Evolutionary conservation across 2,329 filamentous ascomycete species (phyloP).

Genomic region (Parascedosporium putredinis): DNA sequence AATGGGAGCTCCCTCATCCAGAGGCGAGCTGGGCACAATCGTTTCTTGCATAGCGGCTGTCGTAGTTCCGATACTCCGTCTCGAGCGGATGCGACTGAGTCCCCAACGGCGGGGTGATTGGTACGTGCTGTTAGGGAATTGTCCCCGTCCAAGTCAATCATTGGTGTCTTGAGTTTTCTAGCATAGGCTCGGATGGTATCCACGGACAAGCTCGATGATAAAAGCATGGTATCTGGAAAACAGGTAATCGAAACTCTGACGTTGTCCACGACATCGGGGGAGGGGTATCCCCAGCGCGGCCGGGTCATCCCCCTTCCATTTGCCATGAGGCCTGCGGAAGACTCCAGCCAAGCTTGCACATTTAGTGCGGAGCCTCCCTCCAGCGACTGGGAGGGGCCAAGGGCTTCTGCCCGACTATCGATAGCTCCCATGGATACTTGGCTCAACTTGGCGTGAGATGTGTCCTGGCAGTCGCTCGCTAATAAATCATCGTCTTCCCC

Average conservation of each 20-base stretch:
- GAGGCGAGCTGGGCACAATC: neutral
- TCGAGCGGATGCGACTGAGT: slow-evolving; percentile 7
- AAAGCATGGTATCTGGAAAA: slow-evolving; percentile 50
- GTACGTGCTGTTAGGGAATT: neutral
- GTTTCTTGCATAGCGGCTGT: neutral
- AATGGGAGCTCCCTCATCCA: neutral
- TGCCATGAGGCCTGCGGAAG: neutral
- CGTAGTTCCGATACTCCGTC: neutral
- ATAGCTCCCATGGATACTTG: too few species aligned
- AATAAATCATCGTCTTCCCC: neutral
- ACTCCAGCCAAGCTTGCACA: slow-evolving; percentile 5
- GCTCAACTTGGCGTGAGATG: too few species aligned
- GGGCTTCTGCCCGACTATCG: neutral
- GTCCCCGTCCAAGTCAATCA: neutral
- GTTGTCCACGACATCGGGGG: slow-evolving; percentile 42
- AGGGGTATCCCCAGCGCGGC: slow-evolving; percentile 30
- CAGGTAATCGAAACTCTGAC: slow-evolving; percentile 42
- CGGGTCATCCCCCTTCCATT: slow-evolving; percentile 1
- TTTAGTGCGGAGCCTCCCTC: slow-evolving; percentile 1
- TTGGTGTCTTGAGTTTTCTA: slow-evolving; percentile 36
- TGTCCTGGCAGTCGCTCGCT: too few species aligned
- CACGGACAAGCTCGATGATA: slow-evolving; percentile 42
- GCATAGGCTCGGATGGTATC: slow-evolving; percentile 48
- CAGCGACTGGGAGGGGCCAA: neutral
- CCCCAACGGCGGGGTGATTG: slow-evolving; percentile 9